These are phyloP conservation scores for Isatis tinctoria DNA, from an alignment of 345 rosid species.

Conservation along the genomic window DNA sequence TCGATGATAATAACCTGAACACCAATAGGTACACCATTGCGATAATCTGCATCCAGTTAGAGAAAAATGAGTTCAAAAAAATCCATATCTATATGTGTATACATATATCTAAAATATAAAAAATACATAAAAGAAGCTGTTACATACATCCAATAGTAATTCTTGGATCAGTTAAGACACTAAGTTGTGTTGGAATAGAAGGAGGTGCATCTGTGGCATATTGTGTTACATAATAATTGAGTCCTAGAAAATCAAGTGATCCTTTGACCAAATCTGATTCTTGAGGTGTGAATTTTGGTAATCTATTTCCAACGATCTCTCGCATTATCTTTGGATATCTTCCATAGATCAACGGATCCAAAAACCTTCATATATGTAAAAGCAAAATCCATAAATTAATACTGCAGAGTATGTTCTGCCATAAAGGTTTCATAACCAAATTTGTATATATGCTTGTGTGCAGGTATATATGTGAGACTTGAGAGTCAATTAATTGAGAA, in stretches of 20 bases:
- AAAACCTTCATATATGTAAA: neutral
- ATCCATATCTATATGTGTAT: no score
- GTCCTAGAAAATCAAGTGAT: slow-evolving; percentile 28
- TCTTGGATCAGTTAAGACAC: slow-evolving; percentile 7
- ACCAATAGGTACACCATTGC: slow-evolving; percentile 16
- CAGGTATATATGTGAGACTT: neutral
- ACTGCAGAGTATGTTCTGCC: neutral
- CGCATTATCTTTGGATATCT: slow-evolving; percentile 8
- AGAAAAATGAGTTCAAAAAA: neutral
- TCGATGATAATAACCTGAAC: neutral
- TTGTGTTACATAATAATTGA: slow-evolving; percentile 25
- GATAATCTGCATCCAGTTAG: neutral
- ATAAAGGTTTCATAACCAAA: neutral
- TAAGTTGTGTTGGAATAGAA: neutral
- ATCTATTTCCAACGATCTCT: neutral
- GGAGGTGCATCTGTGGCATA: slow-evolving; percentile 13
- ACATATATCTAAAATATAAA: neutral
- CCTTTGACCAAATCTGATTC: slow-evolving; percentile 21
- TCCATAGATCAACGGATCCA: slow-evolving; percentile 18
- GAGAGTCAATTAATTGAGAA: neutral
- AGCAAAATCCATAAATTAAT: neutral
- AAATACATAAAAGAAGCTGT: neutral
- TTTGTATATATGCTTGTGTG: neutral
- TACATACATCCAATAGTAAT: slow-evolving; percentile 13
- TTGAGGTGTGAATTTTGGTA: neutral